These are phyloP conservation scores for Gonapodya prolifera DNA, from an alignment of 192 early-diverging fungal species.

Conservation along the genomic window DNA sequence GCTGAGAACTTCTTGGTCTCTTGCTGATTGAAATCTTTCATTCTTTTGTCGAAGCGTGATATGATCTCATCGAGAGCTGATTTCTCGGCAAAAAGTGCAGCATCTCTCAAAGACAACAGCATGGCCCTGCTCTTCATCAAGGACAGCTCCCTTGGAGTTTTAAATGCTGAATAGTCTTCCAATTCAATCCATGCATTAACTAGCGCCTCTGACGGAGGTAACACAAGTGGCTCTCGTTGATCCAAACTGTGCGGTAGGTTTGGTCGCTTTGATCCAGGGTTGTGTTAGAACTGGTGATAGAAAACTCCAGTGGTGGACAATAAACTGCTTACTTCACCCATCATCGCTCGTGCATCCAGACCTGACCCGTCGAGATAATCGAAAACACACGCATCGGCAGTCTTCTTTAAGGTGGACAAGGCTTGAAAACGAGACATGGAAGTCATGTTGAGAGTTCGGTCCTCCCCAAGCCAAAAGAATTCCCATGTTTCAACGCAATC, in stretches of 20 bases:
- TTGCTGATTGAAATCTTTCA: neutral
- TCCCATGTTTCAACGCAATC: neutral
- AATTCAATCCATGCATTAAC: conserved; percentile 1
- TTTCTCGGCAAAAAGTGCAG: neutral
- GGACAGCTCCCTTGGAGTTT: neutral
- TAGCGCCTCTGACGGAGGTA: neutral
- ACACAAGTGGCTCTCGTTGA: neutral
- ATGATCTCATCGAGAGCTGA: neutral
- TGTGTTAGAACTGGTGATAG: conserved; percentile 1
- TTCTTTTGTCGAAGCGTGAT: conserved; percentile 1
- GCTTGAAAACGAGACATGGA: neutral
- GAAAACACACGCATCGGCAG: neutral
- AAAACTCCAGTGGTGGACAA: neutral
- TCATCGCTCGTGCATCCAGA: neutral
- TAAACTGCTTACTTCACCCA: conserved; percentile 1
- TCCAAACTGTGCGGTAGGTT: neutral
- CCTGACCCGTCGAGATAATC: neutral
- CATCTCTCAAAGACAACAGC: neutral
- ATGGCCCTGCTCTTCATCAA: neutral
- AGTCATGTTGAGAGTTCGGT: neutral
- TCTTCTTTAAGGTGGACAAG: conserved; percentile 1
- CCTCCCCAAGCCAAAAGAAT: neutral
- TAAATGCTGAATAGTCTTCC: conserved; percentile 1
- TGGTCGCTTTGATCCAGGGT: neutral
- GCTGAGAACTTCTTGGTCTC: neutral